phyloP scores from a whole-genome alignment of 2,329 filamentous ascomycete genomes.

The Pleomassaria siparia region DNA sequence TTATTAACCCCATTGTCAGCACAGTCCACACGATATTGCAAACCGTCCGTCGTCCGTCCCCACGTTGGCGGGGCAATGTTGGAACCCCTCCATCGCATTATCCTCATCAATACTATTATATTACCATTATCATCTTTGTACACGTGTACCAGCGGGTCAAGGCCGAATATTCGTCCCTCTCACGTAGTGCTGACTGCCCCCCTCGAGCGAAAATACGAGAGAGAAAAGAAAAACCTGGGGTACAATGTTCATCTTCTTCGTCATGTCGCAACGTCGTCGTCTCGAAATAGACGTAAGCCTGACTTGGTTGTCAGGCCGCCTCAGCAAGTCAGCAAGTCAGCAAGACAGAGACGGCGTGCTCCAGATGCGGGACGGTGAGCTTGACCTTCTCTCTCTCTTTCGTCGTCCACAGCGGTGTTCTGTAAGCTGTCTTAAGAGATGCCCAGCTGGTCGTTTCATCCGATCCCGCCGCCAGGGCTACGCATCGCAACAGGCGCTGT shows the following conservation, averaged over 20 bases:
- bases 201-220: not conserved
- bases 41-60: no score
- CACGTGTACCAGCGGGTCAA: not conserved
- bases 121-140: no score
- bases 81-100: no score
- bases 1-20: no score
- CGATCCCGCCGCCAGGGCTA: conserved; percentile 12
- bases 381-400: not conserved
- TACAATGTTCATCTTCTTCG: not conserved
- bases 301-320: no score
- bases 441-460: not conserved
- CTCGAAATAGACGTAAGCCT: not conserved
- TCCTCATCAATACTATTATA: no score
- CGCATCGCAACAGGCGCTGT: conserved; percentile 18
- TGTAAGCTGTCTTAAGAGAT: conserved; percentile 6
- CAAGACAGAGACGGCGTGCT: no score
- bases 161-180: not conserved
- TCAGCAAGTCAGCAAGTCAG: no score
- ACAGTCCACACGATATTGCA: not conserved
- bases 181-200: not conserved
- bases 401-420: not conserved
- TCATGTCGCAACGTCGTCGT: not conserved
- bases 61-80: no score
- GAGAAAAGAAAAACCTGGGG: not conserved
- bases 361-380: not conserved